Evolutionary conservation across 495 filamentous ascomycete species (phyloP).

Genomic region (Daldinia childiae): DNA sequence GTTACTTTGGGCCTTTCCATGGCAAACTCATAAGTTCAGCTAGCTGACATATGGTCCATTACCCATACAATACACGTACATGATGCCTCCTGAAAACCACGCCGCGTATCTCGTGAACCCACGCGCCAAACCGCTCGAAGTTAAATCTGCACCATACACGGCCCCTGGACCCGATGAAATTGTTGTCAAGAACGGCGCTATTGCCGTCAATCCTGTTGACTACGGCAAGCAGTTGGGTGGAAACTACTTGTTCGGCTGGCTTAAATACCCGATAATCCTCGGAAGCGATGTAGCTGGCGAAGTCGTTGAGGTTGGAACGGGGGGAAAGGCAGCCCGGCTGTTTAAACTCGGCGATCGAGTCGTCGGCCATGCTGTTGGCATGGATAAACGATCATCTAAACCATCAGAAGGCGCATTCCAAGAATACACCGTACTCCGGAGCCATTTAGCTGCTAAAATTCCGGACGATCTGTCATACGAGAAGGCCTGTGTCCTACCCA

Average conservation of each 20-base stretch:
- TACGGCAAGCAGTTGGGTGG: conserved; percentile 50
- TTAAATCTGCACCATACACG: conserved; percentile 42
- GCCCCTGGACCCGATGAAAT: conserved; percentile 47
- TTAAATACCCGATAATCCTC: conserved; percentile 57
- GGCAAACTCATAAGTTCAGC: background rate
- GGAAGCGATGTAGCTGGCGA: conserved; percentile 64
- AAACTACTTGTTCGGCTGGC: conserved; percentile 25
- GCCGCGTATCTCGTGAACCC: conserved; percentile 12
- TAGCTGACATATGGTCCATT: background rate
- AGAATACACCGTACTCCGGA: conserved; percentile 48
- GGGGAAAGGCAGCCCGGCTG: conserved; percentile 40
- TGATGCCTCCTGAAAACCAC: conserved; percentile 18
- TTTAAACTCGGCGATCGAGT: conserved; percentile 59
- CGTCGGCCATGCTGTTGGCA: conserved; percentile 41
- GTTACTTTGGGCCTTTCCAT: background rate
- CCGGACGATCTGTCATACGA: conserved; percentile 54
- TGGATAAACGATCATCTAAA: conserved; percentile 19
- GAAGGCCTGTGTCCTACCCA: conserved; percentile 56
- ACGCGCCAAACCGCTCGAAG: conserved; percentile 34
- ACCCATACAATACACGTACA: background rate
- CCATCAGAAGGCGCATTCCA: conserved; percentile 45
- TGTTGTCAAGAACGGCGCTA: conserved; percentile 48
- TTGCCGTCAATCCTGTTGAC: conserved; percentile 60
- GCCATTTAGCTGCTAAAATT: conserved; percentile 46
- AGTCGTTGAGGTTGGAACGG: conserved; percentile 57